Conservation (phyloP, 1,139 yeast species). For the Geotrichum fermentans region DNA sequence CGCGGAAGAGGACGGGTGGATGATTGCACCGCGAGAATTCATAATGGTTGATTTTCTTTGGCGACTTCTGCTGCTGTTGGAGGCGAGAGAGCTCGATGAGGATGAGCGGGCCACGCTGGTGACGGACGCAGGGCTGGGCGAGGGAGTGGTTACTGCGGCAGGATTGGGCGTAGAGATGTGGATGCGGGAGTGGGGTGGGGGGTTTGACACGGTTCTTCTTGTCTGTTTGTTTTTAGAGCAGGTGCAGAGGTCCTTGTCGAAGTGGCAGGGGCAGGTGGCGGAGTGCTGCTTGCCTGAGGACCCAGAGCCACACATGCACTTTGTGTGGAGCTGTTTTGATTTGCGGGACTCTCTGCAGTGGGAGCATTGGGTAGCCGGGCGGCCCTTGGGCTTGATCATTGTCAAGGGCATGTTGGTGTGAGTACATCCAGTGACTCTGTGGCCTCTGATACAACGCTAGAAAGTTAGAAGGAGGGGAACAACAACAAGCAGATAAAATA, state of each 20-base stretch:
- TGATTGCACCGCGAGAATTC: slow-evolving; percentile 5
- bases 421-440: slow-evolving; percentile 86
- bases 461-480: neutral
- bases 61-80: neutral
- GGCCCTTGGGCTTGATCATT: slow-evolving; percentile 91
- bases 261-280: slow-evolving; percentile 50
- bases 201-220: slow-evolving; percentile 6
- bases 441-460: slow-evolving; percentile 83
- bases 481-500: neutral
- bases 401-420: slow-evolving; percentile 87
- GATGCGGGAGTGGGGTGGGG: slow-evolving; percentile 9
- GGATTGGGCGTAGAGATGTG: slow-evolving; percentile 2
- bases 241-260: slow-evolving; percentile 52
- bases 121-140: neutral
- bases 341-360: slow-evolving; percentile 82
- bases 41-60: slow-evolving; percentile 11
- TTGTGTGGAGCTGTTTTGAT: slow-evolving; percentile 60
- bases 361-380: slow-evolving; percentile 88
- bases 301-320: slow-evolving; percentile 64
- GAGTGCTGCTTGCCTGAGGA: slow-evolving; percentile 45
- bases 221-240: slow-evolving; percentile 43
- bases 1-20: slow-evolving; percentile 14
- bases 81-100: slow-evolving; percentile 9
- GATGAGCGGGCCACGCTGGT: slow-evolving; percentile 1
- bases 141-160: slow-evolving; percentile 1